A percentile compares a stretch with the other conserved stretches of the same genome.
These are phyloP conservation scores for Candida loeiensis DNA, from an alignment of 805 yeast species.

Conservation along the genomic window DNA sequence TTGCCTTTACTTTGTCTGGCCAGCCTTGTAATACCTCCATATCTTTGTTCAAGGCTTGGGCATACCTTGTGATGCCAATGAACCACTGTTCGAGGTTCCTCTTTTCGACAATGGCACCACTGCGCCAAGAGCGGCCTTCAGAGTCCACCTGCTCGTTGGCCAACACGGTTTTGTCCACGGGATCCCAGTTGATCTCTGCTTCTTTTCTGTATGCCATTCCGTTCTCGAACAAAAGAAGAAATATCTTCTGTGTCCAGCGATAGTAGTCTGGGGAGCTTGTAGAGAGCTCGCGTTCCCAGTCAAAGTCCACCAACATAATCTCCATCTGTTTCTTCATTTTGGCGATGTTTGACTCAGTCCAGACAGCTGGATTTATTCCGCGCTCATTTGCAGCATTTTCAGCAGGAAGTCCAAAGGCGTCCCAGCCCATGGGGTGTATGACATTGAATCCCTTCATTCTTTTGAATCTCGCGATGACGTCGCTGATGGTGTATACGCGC, in stretches of 20 bases:
- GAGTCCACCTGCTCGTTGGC: slow-evolving; percentile 95
- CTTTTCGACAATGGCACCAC: slow-evolving; percentile 93
- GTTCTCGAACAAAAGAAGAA: slow-evolving; percentile 63
- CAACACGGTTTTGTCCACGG: slow-evolving; percentile 87
- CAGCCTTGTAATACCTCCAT: slow-evolving; percentile 60
- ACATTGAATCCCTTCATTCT: slow-evolving; percentile 74
- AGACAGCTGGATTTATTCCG: slow-evolving; percentile 67
- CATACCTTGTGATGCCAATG: slow-evolving; percentile 81
- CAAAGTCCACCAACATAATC: slow-evolving; percentile 78
- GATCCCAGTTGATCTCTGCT: slow-evolving; percentile 97
- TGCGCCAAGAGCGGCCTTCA: slow-evolving; percentile 92
- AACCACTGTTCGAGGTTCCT: slow-evolving; percentile 87
- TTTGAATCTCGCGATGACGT: slow-evolving; percentile 73
- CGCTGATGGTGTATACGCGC: slow-evolving; percentile 88
- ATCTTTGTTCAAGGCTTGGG: slow-evolving; percentile 63
- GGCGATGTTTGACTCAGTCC: slow-evolving; percentile 80
- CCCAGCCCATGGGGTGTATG: slow-evolving; percentile 99
- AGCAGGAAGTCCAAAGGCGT: slow-evolving; percentile 97
- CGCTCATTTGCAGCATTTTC: slow-evolving; percentile 96
- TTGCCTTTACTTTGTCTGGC: slow-evolving; percentile 84
- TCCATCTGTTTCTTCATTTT: slow-evolving; percentile 85
- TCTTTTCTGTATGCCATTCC: slow-evolving; percentile 83
- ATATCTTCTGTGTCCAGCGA: slow-evolving; percentile 88
- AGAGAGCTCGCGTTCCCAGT: slow-evolving; percentile 87
- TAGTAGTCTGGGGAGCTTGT: slow-evolving; percentile 88